Base-by-base conservation (phyloP, 1,284 basidiomycete species). In the Xerocomus tenax region DNA sequence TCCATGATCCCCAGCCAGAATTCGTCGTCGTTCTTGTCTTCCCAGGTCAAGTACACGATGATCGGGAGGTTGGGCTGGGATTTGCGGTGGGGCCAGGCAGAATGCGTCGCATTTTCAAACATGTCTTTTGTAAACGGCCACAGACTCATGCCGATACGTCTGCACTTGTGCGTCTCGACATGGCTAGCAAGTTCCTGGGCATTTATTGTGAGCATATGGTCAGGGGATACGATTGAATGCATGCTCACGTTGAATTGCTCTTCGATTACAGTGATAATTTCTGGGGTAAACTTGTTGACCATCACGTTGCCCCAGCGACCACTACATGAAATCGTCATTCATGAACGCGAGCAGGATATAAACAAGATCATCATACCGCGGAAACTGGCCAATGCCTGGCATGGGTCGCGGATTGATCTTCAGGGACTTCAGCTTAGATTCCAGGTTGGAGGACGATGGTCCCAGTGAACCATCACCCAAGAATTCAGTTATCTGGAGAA, bases 31-130 rank as follows among this genome's bases (percentile, higher is more conserved):
- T 42, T 36, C 26, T 50, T 25, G 29, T 52, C 53, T 29, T 57
- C 46, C 64, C 64, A 65, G 15, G 43, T 47, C 48, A 64, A 53
- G 41, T 53, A 59, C 6, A 54, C 52, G 25, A 60, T 45, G 30
- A 65, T 50, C 8, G 58, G 64, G 7, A 47, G 45, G 49, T 56
- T 58, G 16, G 57, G 55, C 9, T 52, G 10, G 26, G 35, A 47
- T n/a, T 12, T 25, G 10, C 49, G 7, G 52, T 65, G 64, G 1
- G 64, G 65, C 55, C 58, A 66, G 1, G 65, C 64, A 6, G 57
- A 49, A 18, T 23, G 15, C 4, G 53, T 51, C 13, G 57, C 59
- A 1, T 52, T 44, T 35, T 61, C 51, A 25, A 61, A 66, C 45
- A 65, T 61, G 32, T 43, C 19, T 12, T 46, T 32, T 32, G 55